phyloP scores from a whole-genome alignment of 2,329 filamentous ascomycete species.

The Sporothrix schenckii region DNA sequence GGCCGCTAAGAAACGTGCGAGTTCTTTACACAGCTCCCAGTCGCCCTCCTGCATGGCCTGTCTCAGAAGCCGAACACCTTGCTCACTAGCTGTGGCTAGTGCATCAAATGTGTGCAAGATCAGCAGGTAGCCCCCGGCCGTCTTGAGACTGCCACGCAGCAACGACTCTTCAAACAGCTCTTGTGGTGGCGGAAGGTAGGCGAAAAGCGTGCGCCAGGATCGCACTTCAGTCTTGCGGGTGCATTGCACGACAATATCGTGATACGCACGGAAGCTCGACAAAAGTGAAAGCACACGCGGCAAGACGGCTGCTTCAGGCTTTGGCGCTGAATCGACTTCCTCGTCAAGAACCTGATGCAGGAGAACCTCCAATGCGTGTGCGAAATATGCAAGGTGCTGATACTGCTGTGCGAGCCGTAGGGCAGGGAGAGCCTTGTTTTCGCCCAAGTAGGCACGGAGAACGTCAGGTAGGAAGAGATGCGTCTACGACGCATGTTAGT shows the following conservation, averaged over 20 bases:
- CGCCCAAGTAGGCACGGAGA: conserved; percentile 74
- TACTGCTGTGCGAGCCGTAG: conserved; percentile 83
- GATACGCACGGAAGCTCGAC: conserved; percentile 79
- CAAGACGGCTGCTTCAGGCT: conserved; percentile 65
- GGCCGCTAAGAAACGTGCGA: conserved; percentile 91
- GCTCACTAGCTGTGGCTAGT: conserved; percentile 68
- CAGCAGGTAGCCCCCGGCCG: conserved; percentile 93
- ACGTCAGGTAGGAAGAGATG: conserved; percentile 91
- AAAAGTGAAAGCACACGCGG: conserved; percentile 65
- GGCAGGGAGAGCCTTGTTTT: conserved; percentile 77
- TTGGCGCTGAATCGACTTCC: conserved; percentile 71
- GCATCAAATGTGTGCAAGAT: conserved; percentile 84
- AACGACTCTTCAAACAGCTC: conserved; percentile 93
- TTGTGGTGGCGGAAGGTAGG: conserved; percentile 84
- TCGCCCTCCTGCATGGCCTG: conserved; percentile 82
- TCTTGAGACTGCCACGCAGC: conserved; percentile 83
- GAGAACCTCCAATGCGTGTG: conserved; percentile 88
- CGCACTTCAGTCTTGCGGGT: conserved; percentile 95
- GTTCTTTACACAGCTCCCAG: conserved; percentile 94
- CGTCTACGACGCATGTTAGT: conserved; percentile 58
- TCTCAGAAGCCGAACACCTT: conserved; percentile 78
- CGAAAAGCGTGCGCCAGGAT: conserved; percentile 92
- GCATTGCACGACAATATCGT: conserved; percentile 95
- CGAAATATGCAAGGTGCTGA: conserved; percentile 84
- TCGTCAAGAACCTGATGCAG: conserved; percentile 93